Evolutionary conservation across 805 yeast species (phyloP).

Genomic region (Kodamaea sagamina): DNA sequence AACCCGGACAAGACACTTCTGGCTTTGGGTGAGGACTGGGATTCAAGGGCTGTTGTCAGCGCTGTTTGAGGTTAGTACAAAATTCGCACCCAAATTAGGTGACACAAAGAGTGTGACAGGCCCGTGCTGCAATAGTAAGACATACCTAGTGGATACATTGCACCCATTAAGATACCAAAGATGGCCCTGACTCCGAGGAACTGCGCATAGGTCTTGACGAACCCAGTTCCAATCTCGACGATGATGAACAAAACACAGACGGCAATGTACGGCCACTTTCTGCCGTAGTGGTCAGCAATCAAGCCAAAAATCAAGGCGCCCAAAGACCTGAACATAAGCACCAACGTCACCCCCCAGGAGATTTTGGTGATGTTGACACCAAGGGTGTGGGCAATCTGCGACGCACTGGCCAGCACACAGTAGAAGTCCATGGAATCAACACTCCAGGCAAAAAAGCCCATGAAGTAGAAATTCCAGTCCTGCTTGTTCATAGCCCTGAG

Average conservation of each 20-base stretch:
- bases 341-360: slow-evolving; percentile 30
- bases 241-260: slow-evolving; percentile 23
- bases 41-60: no score
- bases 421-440: slow-evolving; percentile 30
- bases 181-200: slow-evolving; percentile 28
- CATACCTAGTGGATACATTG: slow-evolving; percentile 16
- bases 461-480: slow-evolving; percentile 23
- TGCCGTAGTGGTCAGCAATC: slow-evolving; percentile 27
- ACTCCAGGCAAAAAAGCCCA: slow-evolving; percentile 28
- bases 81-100: no score
- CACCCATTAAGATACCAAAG: slow-evolving; percentile 30
- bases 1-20: slow-evolving; percentile 27
- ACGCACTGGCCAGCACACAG: slow-evolving; percentile 23
- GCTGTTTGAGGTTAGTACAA: no score
- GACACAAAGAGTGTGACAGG: no score
- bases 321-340: slow-evolving; percentile 28
- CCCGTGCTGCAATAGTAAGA: no score
- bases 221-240: slow-evolving; percentile 27
- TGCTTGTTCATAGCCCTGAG: slow-evolving; percentile 14
- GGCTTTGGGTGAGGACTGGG: no score
- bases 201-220: slow-evolving; percentile 24
- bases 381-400: slow-evolving; percentile 22
- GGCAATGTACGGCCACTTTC: slow-evolving; percentile 26
- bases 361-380: slow-evolving; percentile 20
- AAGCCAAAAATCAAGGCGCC: slow-evolving; percentile 28